Evolutionary conservation across 331 rosid genomes (phyloP), one percentile per base, ranked within the genome.

Genomic region (Malus hybrid): DNA sequence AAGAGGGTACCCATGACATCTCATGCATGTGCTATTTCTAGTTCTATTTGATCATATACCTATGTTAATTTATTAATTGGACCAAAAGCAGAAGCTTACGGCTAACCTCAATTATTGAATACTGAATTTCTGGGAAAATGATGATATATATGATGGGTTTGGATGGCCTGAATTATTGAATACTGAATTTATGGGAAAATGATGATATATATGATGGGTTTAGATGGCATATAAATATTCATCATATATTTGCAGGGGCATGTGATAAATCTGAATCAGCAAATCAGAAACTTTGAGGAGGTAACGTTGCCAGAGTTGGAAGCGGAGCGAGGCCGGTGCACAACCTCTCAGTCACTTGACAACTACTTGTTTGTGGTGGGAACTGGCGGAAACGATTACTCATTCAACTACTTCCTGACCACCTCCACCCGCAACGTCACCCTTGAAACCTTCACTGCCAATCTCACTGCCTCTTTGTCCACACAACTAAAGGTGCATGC

Each of bases 361-460:
- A 18, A 82, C 3, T 86, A 86, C 67, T 80, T 86, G 80, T 86
- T 86, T 72, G 82, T 86, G 15, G 71, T 86, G 44, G 89, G 87
- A 29, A 77, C 79, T 7, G 89, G 89, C 48, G 86, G 85, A 9
- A 86, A 86, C 70, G 89, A 86, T 75, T 86, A 83, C 73, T 75
- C 87, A 0, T 78, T 83, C 78, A 86, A 83, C 80, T 83, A 86
- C 79, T 86, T 83, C 48, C 82, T 80, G 36, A 62, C 14, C 5
- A 73, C 39, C 22, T 74, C 82, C 71, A 52, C 75, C 63, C 18
- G 11, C 22, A 63, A 68, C 52, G 30, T 78, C 75, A 80, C 46
- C 33, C 83, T 83, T 39, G 26, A 52, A 14, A 39, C 22, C 13
- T 86, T 86, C 83, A 86, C 87, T 4, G 42, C 79, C 53, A 80